Percentiles rank a stretch among this genome's conserved stretches.
Evolutionary conservation across 108 stramenopile genomes (phyloP).

Genomic region (Parmales sp.): DNA sequence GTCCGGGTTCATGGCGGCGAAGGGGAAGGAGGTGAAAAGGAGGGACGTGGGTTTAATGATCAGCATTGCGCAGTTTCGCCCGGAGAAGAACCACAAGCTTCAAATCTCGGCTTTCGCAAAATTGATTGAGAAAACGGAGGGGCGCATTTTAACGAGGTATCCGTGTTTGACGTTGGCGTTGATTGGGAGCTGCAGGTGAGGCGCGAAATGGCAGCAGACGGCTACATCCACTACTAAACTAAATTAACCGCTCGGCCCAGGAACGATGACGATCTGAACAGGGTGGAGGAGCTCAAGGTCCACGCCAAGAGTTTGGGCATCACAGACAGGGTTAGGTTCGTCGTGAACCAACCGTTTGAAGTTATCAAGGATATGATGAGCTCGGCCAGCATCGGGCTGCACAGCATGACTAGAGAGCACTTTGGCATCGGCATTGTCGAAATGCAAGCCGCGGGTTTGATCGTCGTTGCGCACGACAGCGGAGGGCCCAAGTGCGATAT

Average conservation of each 20-base stretch:
- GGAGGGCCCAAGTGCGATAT: slow-evolving; percentile 90
- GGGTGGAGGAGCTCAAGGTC: slow-evolving; percentile 50
- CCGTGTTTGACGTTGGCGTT: no score
- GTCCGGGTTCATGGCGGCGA: slow-evolving; percentile 26
- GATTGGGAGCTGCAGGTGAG: no score
- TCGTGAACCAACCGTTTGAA: slow-evolving; percentile 76
- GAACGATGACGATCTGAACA: slow-evolving; percentile 57
- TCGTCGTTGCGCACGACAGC: slow-evolving; percentile 84
- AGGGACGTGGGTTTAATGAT: slow-evolving; percentile 50
- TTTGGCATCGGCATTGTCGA: slow-evolving; percentile 99
- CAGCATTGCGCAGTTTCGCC: slow-evolving; percentile 94
- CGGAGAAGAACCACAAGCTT: slow-evolving; percentile 90
- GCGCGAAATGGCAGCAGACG: no score
- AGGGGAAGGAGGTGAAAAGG: slow-evolving; percentile 12
- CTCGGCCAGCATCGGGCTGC: slow-evolving; percentile 76
- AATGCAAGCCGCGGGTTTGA: slow-evolving; percentile 93
- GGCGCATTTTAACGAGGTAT: no score
- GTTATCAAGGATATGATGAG: slow-evolving; percentile 63
- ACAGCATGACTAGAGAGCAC: slow-evolving; percentile 99
- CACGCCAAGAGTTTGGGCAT: slow-evolving; percentile 43
- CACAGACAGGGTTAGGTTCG: slow-evolving; percentile 60
- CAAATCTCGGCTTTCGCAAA: slow-evolving; percentile 61
- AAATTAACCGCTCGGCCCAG: no score
- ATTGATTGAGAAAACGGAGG: no score
- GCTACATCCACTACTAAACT: no score